Evolutionary conservation across 148 eudicot genomes (phyloP).

Genomic region (Cornus suecica): DNA sequence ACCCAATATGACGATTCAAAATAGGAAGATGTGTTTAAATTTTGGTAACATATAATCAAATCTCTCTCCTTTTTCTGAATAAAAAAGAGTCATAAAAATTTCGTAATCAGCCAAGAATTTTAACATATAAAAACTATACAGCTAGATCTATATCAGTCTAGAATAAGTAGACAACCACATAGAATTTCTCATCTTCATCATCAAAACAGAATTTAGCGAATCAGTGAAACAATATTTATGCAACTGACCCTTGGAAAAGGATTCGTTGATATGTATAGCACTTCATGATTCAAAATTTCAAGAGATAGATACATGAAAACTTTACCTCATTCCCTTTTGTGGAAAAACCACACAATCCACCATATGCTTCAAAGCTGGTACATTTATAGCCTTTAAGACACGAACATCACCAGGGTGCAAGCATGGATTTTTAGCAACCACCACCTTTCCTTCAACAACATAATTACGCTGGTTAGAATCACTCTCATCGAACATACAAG

Average conservation of each 20-base stretch:
- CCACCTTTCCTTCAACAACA: slow-evolving; percentile 44
- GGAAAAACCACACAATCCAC: slow-evolving; percentile 84
- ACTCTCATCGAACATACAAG: background rate
- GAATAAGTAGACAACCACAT: background rate
- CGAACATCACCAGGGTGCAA: slow-evolving; percentile 82
- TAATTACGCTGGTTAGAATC: slow-evolving; percentile 11
- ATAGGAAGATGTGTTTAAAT: no score
- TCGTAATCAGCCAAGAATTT: no score
- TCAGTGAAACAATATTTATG: background rate
- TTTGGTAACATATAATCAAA: no score
- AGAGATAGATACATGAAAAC: background rate
- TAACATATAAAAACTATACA: no score
- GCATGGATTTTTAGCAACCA: slow-evolving; percentile 81
- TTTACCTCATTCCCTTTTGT: slow-evolving; percentile 61
- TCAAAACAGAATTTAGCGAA: background rate
- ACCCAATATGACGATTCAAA: no score
- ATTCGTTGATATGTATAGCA: no score
- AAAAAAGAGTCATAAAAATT: no score
- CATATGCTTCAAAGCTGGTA: slow-evolving; percentile 63
- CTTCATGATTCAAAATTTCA: background rate
- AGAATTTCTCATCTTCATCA: background rate
- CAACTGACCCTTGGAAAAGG: background rate
- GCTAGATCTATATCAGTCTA: no score
- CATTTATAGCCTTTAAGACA: slow-evolving; percentile 53
- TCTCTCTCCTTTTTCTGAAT: no score